phyloP scores from a whole-genome alignment of 169 alveolate genomes.

The Eimeria nieschulzi region DNA sequence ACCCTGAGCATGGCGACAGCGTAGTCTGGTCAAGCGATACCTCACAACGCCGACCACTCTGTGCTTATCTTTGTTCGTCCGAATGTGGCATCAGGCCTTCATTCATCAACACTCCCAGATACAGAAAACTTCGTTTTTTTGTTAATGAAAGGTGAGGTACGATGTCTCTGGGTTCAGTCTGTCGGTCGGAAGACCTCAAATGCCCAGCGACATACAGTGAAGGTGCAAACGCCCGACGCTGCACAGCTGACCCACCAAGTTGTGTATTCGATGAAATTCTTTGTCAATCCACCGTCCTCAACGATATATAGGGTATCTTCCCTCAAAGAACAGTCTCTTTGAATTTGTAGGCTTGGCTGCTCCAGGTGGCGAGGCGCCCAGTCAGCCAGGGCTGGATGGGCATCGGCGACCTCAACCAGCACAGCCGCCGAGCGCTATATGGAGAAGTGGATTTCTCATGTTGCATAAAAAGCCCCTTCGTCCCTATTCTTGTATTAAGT shows the following conservation, averaged over 20 bases:
- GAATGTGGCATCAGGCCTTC: not conserved
- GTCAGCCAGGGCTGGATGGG: conserved; percentile 70
- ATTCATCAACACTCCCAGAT: not conserved
- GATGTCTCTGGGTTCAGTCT: conserved; percentile 38
- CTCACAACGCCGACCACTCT: not conserved
- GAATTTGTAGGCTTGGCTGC: not conserved
- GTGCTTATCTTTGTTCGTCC: conserved; percentile 10
- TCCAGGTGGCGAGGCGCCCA: conserved; percentile 62
- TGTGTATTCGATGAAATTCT: conserved; percentile 36
- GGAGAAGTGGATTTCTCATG: no score
- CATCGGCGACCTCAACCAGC: conserved; percentile 64
- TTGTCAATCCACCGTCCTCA: conserved; percentile 46
- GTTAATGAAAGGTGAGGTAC: not conserved
- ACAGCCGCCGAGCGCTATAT: not conserved
- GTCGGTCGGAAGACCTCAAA: not conserved
- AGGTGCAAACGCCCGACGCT: conserved; percentile 4
- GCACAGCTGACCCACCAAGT: conserved; percentile 28
- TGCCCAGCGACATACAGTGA: not conserved
- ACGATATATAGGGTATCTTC: conserved; percentile 17
- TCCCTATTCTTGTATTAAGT: no score
- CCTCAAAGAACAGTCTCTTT: conserved; percentile 51
- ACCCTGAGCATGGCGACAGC: no score
- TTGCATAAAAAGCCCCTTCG: no score
- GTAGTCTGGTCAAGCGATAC: no score
- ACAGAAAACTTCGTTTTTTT: not conserved